Evolutionary conservation across 2,329 filamentous ascomycete genomes (phyloP).

Genomic region (Tetracladium maxilliforme): DNA sequence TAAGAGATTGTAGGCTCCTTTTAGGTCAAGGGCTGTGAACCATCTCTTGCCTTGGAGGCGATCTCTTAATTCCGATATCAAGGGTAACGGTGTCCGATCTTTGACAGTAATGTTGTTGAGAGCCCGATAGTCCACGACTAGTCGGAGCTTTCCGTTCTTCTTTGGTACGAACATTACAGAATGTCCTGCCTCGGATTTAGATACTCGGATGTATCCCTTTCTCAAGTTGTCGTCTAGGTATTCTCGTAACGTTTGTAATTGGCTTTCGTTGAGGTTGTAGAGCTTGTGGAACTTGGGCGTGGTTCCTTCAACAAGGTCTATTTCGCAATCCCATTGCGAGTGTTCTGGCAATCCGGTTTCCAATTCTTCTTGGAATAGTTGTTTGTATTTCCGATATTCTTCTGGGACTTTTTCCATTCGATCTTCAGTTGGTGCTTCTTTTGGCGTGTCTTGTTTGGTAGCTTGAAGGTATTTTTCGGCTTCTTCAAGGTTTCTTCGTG

Average conservation of each 20-base stretch:
- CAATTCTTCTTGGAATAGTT: too few relatives aligned
- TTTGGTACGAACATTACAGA: constrained; percentile 17
- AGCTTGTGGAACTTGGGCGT: too few relatives aligned
- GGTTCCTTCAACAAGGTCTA: too few relatives aligned
- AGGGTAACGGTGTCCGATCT: constrained; percentile 14
- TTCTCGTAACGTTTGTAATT: constrained; percentile 5
- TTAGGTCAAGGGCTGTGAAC: constrained; percentile 17
- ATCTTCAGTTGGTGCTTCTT: too few relatives aligned
- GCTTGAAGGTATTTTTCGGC: too few relatives aligned
- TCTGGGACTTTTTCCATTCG: too few relatives aligned
- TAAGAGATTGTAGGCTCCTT: constrained; percentile 16
- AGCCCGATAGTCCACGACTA: constrained; percentile 19
- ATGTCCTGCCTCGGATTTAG: constrained; percentile 5
- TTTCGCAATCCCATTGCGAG: too few relatives aligned
- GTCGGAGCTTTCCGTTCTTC: constrained; percentile 10
- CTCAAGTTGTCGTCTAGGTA: constrained; percentile 8
- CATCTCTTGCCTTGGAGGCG: constrained; percentile 8
- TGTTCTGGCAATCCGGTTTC: too few relatives aligned
- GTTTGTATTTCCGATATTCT: too few relatives aligned
- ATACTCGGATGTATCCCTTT: constrained; percentile 8
- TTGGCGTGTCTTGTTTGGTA: too few relatives aligned
- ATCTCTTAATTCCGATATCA: constrained; percentile 15
- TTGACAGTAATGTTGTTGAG: constrained; percentile 19
- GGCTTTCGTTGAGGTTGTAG: constrained; percentile 4
- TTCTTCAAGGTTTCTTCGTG: too few relatives aligned